Base-by-base conservation (phyloP, 805 yeast genomes). In the Helenozyma baotianmanensis region DNA sequence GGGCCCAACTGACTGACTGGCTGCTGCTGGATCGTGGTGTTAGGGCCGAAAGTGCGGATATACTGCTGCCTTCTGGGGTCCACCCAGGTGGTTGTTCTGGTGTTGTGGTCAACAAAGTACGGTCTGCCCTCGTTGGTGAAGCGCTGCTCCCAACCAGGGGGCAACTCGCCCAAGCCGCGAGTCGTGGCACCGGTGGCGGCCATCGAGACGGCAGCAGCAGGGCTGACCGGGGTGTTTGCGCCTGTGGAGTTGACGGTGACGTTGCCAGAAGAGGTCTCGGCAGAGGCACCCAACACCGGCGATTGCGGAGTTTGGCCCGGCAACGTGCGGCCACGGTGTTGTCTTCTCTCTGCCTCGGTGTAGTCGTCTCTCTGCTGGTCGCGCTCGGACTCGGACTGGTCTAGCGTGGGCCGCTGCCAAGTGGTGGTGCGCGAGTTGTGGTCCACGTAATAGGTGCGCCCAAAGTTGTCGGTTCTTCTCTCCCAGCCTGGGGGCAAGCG, bases 71-170 rank as follows among this genome's bases (percentile, higher is more conserved):
- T 80, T 64, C 99, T 78, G 45, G 99, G 99, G 61, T 92, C 99
- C 29, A 92, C 99, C 99, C 99, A 92, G 9, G 99, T 92, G 3
- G 99, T 92, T 1, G 99, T 92, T 60, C 99, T 77, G n/a, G 98
- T 92, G 61, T 92, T 92, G 66, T 92, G 99, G 61, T 92, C 99
- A 30, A 92, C 98, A 59, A 89, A 92, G 64, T 92, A 92, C 6
- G 97, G 94, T 57, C 98, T 78, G 24, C 98, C 99, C 63, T 92
- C 98, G 17, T 95, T 95, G 6, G 99, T 92, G 51, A 84, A 83
- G 45, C 99, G 73, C 66, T 90, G 97, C 64, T 92, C 99, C 99
- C 99, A 92, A 25, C 98, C 99, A 9, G 95, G 78, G 7, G 99
- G 99, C 43, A 92, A 71, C 64, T 92, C 98, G 18, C 98, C 98